Conservation (phyloP, 2,329 filamentous ascomycete species). For the Cercospora berteroae region DNA sequence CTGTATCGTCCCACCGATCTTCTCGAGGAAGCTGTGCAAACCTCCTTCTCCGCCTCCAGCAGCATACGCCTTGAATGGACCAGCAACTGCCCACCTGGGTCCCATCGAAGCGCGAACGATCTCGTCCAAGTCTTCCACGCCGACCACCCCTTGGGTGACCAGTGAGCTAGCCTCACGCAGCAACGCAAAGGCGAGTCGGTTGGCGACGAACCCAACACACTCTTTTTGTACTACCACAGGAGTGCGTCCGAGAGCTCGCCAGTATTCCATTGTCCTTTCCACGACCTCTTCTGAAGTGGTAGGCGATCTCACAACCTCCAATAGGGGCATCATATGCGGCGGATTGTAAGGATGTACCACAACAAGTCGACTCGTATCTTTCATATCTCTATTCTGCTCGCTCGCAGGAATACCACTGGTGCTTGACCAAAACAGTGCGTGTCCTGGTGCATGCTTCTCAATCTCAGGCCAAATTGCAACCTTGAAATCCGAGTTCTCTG, state of each 20-base stretch:
- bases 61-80: constrained; percentile 59
- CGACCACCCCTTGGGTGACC: constrained; percentile 54
- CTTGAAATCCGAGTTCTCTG: constrained; percentile 55
- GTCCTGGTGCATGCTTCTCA: constrained; percentile 44
- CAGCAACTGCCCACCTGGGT: constrained; percentile 55
- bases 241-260: constrained; percentile 42
- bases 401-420: constrained; percentile 59
- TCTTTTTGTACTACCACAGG: constrained; percentile 55
- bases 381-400: constrained; percentile 46
- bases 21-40: constrained; percentile 54
- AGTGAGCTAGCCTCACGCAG: constrained; percentile 56
- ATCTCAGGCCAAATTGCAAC: constrained; percentile 52
- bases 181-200: constrained; percentile 57
- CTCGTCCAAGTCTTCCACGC: constrained; percentile 53
- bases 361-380: constrained; percentile 47
- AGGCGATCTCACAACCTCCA: neutral
- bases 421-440: constrained; percentile 56
- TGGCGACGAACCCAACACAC: constrained; percentile 57
- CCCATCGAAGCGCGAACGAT: constrained; percentile 55
- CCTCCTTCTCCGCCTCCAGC: constrained; percentile 57
- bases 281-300: constrained; percentile 43
- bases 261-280: constrained; percentile 48
- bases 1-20: constrained; percentile 57
- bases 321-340: constrained; percentile 46
- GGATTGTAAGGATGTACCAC: constrained; percentile 63